Evolutionary conservation across 352 stramenopile genomes (phyloP).

Genomic region (Phytophthora fragariae): DNA sequence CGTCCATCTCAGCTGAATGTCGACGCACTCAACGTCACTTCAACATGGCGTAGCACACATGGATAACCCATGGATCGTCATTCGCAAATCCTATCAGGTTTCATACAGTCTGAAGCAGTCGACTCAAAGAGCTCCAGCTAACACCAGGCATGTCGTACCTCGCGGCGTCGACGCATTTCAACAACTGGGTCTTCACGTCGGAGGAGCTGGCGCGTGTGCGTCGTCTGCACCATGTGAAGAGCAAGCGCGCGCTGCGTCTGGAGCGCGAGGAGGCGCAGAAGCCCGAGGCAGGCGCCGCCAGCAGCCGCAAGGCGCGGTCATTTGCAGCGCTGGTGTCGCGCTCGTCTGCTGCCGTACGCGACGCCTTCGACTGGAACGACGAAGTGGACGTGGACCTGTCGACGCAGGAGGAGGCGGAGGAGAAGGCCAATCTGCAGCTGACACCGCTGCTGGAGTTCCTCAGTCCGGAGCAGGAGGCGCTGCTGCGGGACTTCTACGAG

Average conservation of each 20-base stretch:
- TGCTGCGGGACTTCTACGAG: conserved; percentile 81
- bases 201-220: conserved; percentile 69
- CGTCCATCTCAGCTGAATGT: neutral
- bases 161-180: conserved; percentile 86
- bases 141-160: conserved; percentile 77
- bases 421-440: conserved; percentile 59
- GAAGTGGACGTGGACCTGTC: conserved; percentile 59
- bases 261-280: conserved; percentile 61
- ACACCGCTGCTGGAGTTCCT: conserved; percentile 69
- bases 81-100: neutral
- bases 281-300: conserved; percentile 28
- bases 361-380: conserved; percentile 84
- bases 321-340: conserved; percentile 79
- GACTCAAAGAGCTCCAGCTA: neutral
- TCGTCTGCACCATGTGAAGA: conserved; percentile 73
- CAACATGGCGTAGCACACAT: neutral
- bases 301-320: conserved; percentile 71
- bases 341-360: conserved; percentile 65
- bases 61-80: neutral
- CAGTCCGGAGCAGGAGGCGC: conserved; percentile 62
- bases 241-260: conserved; percentile 60
- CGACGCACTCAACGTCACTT: neutral
- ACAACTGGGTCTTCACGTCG: conserved; percentile 87
- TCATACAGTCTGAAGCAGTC: conserved; percentile 7
- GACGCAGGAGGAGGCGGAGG: conserved; percentile 53